A percentile compares a stretch with the other conserved stretches of the same genome.
These are phyloP conservation scores for Lasiodiplodia citricola DNA, from an alignment of 2,329 filamentous ascomycete genomes.

Conservation along the genomic window DNA sequence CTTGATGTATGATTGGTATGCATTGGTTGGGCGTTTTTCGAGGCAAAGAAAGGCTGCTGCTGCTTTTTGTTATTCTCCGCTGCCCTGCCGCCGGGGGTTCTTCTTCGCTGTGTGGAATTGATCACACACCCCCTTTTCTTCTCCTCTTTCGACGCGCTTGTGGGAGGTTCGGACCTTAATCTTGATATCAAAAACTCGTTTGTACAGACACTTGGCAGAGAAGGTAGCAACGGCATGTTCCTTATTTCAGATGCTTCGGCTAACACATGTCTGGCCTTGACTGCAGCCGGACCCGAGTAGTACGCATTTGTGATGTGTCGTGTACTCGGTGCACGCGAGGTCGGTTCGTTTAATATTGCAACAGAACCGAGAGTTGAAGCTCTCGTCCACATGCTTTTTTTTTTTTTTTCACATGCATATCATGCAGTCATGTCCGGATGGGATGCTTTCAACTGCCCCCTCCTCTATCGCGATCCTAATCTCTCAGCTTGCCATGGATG, in stretches of 20 bases:
- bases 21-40: constrained; percentile 19
- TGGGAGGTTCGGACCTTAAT: not conserved
- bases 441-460: too few species aligned
- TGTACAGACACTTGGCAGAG: not conserved
- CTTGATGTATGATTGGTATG: constrained; percentile 20
- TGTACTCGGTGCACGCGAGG: too few species aligned
- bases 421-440: too few species aligned
- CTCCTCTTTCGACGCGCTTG: not conserved
- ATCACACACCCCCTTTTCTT: not conserved
- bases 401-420: too few species aligned
- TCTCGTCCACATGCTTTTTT: too few species aligned
- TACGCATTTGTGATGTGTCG: too few species aligned
- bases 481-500: too few species aligned
- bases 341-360: too few species aligned
- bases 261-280: not conserved
- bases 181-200: not conserved
- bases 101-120: constrained; percentile 25
- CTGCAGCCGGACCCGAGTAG: too few species aligned
- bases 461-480: too few species aligned
- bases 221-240: constrained; percentile 1
- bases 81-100: constrained; percentile 1
- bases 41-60: constrained; percentile 14
- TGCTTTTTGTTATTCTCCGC: not conserved
- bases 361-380: too few species aligned
- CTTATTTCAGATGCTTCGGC: not conserved